Evolutionary conservation across 148 eudicot species (phyloP), one percentile per base, ranked within the genome.

Genomic region (Camellia sinensis): DNA sequence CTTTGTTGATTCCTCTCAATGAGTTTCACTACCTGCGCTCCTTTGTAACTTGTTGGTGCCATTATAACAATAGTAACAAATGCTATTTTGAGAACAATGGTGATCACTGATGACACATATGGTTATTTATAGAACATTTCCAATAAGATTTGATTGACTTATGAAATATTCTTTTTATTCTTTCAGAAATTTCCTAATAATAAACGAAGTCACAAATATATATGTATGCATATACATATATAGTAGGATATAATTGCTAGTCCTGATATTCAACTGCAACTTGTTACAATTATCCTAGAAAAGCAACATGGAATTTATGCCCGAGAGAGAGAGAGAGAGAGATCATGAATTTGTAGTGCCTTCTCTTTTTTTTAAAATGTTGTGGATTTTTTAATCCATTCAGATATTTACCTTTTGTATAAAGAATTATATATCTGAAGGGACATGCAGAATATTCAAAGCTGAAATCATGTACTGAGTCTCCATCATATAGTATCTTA

Each of bases 261-360:
- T 11, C 15, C 62, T 59, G 12, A 59, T 59, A 59, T 3, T 59
- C 12, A 15, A 59, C 18, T 11, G 18, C 62, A 59, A 15, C 18
- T 59, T 15, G 18, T 59, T 59, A 59, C 62, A 59, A 3, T 13
- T 59, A 15, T 15, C 62, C 62, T 13, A 59, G 62, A 59, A 59
- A 59, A 59, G 15, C 14, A 15, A 59, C 62, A 59, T 11, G 18
- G 17, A 59, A 29, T 29, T 15, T 11, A 3, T 11, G 62, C 62
- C 14, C 0, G 18, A 57, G 62, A 3, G 29, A 68, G 52, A 7
- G 52, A 69, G 13, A 2, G 48, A 6, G 52, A 17, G 22, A 37
- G 60, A 50, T 79, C 59, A 43, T 19, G 71, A 77, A 77, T 19
- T 66, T 19, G 2, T 43, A 78, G 52, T 54, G 52, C 74, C 37